Percentiles rank a stretch among this genome's conserved stretches.
phyloP scores from a whole-genome alignment of 768 basidiomycete genomes.

The Artomyces pyxidatus region DNA sequence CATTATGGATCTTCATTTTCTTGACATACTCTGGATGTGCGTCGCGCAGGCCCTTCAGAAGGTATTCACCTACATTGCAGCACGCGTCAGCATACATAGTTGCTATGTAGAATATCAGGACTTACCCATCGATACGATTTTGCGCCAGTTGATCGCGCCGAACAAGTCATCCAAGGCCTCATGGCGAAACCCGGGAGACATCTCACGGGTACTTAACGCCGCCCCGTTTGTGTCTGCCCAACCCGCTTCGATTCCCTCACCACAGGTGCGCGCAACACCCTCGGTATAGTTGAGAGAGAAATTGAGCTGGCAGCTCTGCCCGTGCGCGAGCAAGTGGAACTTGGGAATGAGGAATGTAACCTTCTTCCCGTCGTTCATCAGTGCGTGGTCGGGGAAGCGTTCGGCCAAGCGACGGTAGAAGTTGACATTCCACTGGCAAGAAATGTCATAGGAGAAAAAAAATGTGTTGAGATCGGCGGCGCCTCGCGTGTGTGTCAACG shows the following conservation, averaged over 20 bases:
- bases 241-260: conserved; percentile 15
- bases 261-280: conserved; percentile 11
- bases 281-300: conserved; percentile 11
- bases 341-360: neutral
- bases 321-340: conserved; percentile 16
- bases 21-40: neutral
- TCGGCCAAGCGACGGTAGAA: neutral
- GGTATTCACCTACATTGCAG: neutral
- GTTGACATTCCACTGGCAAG: neutral
- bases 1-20: neutral
- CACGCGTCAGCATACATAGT: too few species aligned
- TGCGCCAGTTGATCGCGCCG: conserved; percentile 13
- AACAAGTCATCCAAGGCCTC: conserved; percentile 11
- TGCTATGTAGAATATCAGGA: neutral
- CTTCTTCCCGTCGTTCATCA: neutral
- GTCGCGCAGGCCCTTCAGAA: neutral
- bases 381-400: neutral
- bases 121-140: conserved; percentile 2
- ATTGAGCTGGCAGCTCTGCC: conserved; percentile 8
- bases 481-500: neutral
- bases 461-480: neutral
- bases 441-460: conserved; percentile 1
- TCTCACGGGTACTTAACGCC: conserved; percentile 8
- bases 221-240: conserved; percentile 12
- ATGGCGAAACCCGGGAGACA: conserved; percentile 6